Conservation (phyloP, 208 protist species). For the Trypanosoma rangeli region DNA sequence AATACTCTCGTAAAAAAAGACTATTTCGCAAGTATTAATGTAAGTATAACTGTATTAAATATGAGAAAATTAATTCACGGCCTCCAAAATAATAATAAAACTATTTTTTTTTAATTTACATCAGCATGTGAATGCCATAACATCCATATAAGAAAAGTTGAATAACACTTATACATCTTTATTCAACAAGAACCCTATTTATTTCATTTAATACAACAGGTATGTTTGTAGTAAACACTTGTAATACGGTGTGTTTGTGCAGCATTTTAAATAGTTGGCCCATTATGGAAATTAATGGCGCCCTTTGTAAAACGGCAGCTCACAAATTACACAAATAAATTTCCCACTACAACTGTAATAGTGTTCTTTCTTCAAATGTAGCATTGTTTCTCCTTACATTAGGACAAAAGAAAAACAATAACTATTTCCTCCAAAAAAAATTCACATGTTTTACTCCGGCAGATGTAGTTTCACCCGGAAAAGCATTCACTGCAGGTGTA, state of each 20-base stretch:
- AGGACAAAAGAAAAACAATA: slow-evolving; percentile 95
- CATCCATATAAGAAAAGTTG: slow-evolving; percentile 78
- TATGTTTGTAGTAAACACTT: slow-evolving; percentile 90
- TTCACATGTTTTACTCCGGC: slow-evolving; percentile 49
- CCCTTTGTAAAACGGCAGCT: slow-evolving; percentile 77
- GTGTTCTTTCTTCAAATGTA: slow-evolving; percentile 91
- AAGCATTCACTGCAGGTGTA: slow-evolving; percentile 93
- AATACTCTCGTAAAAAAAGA: slow-evolving; percentile 5
- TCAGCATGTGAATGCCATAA: slow-evolving; percentile 80
- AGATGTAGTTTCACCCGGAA: slow-evolving; percentile 82
- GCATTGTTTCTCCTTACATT: slow-evolving; percentile 92
- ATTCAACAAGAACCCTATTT: slow-evolving; percentile 83
- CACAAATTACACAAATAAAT: slow-evolving; percentile 83
- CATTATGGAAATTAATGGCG: slow-evolving; percentile 93
- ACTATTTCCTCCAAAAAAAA: slow-evolving; percentile 78
- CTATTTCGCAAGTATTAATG: slow-evolving; percentile 29
- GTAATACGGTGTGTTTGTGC: slow-evolving; percentile 70
- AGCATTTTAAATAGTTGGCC: slow-evolving; percentile 54
- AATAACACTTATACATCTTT: slow-evolving; percentile 79
- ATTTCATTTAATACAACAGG: slow-evolving; percentile 91
- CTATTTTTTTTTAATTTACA: slow-evolving; percentile 64
- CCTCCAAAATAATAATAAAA: slow-evolving; percentile 43
- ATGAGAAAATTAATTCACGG: slow-evolving; percentile 44
- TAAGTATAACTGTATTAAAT: slow-evolving; percentile 54
- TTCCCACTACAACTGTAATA: slow-evolving; percentile 91